These are phyloP conservation scores for Puya raimondii DNA, from an alignment of 176 grass and related monocot species.

Conservation along the genomic window DNA sequence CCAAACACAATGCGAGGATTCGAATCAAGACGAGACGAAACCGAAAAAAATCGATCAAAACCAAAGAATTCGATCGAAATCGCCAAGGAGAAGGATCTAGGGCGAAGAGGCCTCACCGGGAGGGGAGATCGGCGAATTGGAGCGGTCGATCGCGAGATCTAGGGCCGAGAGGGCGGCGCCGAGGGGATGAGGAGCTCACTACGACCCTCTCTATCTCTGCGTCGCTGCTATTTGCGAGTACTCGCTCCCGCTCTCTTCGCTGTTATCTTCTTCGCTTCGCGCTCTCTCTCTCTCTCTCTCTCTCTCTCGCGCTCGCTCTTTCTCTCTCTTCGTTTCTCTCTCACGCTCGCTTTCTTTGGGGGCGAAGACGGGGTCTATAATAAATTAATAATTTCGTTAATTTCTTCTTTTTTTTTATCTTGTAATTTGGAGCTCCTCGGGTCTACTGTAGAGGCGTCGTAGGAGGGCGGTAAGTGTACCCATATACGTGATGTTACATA, in stretches of 20 bases:
- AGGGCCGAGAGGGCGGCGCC: slow-evolving; percentile 15
- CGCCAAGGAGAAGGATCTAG: slow-evolving; percentile 2
- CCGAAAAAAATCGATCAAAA: slow-evolving; percentile 8
- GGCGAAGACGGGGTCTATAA: slow-evolving; percentile 23
- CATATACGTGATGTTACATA: no score
- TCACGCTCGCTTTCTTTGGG: slow-evolving; percentile 14
- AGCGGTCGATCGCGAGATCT: slow-evolving; percentile 75
- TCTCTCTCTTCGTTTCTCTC: slow-evolving; percentile 12
- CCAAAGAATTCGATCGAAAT: slow-evolving; percentile 13
- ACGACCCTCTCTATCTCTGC: neutral
- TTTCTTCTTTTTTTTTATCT: neutral
- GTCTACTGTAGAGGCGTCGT: neutral
- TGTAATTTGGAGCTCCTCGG: neutral
- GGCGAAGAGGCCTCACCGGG: slow-evolving; percentile 34
- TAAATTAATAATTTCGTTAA: neutral
- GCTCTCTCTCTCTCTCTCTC: slow-evolving; percentile 16
- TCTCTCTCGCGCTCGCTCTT: slow-evolving; percentile 8
- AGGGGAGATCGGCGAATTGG: slow-evolving; percentile 18
- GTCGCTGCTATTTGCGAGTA: neutral
- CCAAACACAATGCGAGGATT: slow-evolving; percentile 32
- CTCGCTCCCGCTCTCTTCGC: slow-evolving; percentile 4
- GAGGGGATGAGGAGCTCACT: neutral
- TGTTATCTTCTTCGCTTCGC: slow-evolving; percentile 29
- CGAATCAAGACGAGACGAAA: slow-evolving; percentile 9
- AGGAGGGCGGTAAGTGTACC: neutral